Base-by-base conservation (phyloP, 225 moss, liverwort and hornwort genomes). In the Climacium dendroides region DNA sequence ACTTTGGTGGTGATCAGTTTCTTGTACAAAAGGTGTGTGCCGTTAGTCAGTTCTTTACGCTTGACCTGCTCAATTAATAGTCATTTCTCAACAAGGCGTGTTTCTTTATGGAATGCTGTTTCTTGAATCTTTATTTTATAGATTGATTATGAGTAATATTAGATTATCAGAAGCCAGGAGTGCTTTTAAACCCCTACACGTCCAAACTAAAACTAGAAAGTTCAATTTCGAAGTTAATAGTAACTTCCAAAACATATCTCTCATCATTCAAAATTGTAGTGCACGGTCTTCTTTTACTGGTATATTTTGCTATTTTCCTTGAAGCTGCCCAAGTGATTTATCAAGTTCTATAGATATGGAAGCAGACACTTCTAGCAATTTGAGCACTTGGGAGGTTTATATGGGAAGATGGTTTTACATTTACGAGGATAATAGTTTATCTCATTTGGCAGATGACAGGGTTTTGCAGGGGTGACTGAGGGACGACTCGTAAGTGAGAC, bases 1-100 rank as follows among this genome's bases (percentile, higher is more conserved):
- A 90, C 87, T 95, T 95, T 77, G 95, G 93, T 35, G 95, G 95
- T 39, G 94, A 95, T 73, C 89, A 87, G 63, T 72, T 85, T 79
- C 67, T 89, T 79, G 87, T 85, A 57, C 90, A 80, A 85, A 89
- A 90, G 90, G 90, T 90, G 87, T 85, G 92, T 86, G 54, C 58
- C 32, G 48, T 81, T 13, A 78, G 17, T 34, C 83, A 59, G 30
- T 34, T 64, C 41, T 32, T 79, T 45, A 72, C 15, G 57, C 60
- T 87, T 77, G 60, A 58, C 72, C 47, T 65, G 48, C 53, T 64
- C 37, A 60, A 19, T 30, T 34, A 35, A 53, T 82, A 34, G 34
- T 82, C 74, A 34, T 66, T 8, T 13, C 70, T 67, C 74, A 50
- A n/a, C 28, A n/a, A 34, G 45, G 35, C 61, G n/a, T 47, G n/a